A percentile compares a stretch with the other conserved stretches of the same genome.
phyloP scores from a whole-genome alignment of 106 monocot species.

The Amphibolis antarctica region DNA sequence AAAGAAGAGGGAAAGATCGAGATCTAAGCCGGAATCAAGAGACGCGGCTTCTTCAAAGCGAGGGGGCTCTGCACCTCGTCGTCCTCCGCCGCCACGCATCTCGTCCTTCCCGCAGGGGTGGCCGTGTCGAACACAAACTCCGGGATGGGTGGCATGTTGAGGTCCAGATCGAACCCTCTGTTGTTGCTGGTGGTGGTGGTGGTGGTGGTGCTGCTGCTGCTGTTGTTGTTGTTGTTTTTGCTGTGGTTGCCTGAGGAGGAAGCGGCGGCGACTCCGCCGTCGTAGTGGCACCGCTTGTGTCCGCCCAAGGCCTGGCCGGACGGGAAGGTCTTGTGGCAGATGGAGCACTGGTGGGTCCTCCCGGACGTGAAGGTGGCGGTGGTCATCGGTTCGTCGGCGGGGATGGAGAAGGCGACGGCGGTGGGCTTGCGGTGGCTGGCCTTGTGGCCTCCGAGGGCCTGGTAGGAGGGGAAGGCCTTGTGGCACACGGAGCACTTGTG shows the following conservation, averaged over 20 bases:
- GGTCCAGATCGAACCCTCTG: constrained; percentile 8
- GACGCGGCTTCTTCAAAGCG: constrained; percentile 14
- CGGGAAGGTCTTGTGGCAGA: constrained; percentile 22
- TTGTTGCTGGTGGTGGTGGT: not conserved
- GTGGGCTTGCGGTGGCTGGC: constrained; percentile 29
- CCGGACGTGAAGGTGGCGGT: not conserved
- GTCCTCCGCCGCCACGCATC: constrained; percentile 30
- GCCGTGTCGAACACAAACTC: constrained; percentile 7
- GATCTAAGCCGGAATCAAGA: constrained; percentile 11
- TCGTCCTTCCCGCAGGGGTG: not conserved
- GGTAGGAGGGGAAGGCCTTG: constrained; percentile 36
- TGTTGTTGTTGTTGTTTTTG: not conserved
- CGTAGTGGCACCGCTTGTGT: constrained; percentile 44
- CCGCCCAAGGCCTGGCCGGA: constrained; percentile 38
- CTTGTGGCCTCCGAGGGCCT: constrained; percentile 39
- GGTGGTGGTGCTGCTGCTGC: not conserved
- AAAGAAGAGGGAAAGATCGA: not conserved
- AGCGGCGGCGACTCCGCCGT: constrained; percentile 12
- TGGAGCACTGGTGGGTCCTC: constrained; percentile 22
- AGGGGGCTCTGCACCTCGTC: constrained; percentile 49
- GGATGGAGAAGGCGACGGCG: not conserved
- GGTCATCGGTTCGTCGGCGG: not conserved
- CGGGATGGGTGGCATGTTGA: constrained; percentile 5
- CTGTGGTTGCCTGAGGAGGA: not conserved
- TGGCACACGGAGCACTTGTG: constrained; percentile 33